A percentile compares a stretch with the other conserved stretches of the same genome.
Evolutionary conservation across 306 rosid genomes (phyloP).

Genomic region (Inga oerstediana): DNA sequence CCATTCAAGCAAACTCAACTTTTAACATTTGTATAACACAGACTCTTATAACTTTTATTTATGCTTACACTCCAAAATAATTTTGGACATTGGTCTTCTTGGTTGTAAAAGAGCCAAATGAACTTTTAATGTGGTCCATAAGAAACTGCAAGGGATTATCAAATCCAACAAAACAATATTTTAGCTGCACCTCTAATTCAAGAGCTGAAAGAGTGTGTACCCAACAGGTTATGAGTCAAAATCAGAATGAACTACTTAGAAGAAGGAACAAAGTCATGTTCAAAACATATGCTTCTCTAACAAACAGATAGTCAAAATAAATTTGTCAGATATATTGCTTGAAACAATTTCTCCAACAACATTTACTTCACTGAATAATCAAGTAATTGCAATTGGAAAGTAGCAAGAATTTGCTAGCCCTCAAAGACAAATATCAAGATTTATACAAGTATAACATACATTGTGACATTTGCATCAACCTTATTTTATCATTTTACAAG

Average conservation of each 20-base stretch:
- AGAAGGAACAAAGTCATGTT: background rate
- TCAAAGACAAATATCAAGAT: background rate
- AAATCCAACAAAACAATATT: background rate
- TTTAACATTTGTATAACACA: background rate
- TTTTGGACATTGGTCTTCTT: background rate
- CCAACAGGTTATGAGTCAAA: background rate
- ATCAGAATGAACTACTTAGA: background rate
- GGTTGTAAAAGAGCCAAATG: too few species aligned
- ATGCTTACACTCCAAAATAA: background rate
- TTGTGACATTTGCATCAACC: background rate
- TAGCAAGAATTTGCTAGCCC: background rate
- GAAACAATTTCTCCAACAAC: background rate
- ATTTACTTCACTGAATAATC: too few species aligned
- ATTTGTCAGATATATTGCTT: background rate
- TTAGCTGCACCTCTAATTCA: background rate
- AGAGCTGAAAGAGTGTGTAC: background rate
- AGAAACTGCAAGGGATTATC: background rate
- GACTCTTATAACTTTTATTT: background rate
- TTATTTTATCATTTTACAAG: background rate
- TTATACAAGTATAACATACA: background rate
- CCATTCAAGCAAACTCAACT: background rate
- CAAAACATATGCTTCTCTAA: background rate
- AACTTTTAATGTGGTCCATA: background rate
- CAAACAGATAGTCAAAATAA: background rate
- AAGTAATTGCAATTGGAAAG: background rate